Evolutionary conservation across 805 yeast species (phyloP), one percentile per base, ranked within the genome.

Genomic region (Lipomyces orientalis): DNA sequence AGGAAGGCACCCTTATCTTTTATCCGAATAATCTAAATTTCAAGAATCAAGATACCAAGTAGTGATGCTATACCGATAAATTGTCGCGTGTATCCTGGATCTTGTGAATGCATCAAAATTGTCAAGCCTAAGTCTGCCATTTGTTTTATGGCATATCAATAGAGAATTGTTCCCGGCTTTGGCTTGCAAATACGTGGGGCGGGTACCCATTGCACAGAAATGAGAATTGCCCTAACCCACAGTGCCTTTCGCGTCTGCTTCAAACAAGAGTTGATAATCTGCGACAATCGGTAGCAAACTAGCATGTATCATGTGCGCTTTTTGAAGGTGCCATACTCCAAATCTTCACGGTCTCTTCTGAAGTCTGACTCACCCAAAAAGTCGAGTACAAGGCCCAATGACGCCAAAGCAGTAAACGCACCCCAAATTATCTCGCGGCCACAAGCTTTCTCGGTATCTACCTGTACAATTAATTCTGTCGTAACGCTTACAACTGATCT

Each of bases 401-500:
- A 8, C 22, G 22, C 22, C 22, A 43, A 43, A 43, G 1, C 49
- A 4, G 49, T 43, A 19, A 43, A 8, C 6, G 49, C 2, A 19
- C 22, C 19, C 19, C 16, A 43, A 43, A 16, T 9, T 16, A 14
- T 16, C 22, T 19, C 16, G 1, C 22, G 49, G 9, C 8, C n/a
- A 43, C 49, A 43, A n/a, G 19, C 49, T n/a, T 43, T 19, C 22
- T 43, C 54, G 16, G 34, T 34, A 2, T n/a, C 59, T 37, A 57
- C 25, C 12, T 52, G 16, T 31, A 37, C 58, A n/a, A 29, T 73
- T 46, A 61, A 58, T 29, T 49, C 68, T 9, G 74, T 73, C 1
- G 31, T 75, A 8, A 70, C 77, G 12, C 64, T 81, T 16, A 73
- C 81, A 1, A 81, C 81, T 57, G 84, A 81, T 65, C 75, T 81